Evolutionary conservation across 495 filamentous ascomycete genomes (phyloP).

Genomic region (Aspergillus wentii): DNA sequence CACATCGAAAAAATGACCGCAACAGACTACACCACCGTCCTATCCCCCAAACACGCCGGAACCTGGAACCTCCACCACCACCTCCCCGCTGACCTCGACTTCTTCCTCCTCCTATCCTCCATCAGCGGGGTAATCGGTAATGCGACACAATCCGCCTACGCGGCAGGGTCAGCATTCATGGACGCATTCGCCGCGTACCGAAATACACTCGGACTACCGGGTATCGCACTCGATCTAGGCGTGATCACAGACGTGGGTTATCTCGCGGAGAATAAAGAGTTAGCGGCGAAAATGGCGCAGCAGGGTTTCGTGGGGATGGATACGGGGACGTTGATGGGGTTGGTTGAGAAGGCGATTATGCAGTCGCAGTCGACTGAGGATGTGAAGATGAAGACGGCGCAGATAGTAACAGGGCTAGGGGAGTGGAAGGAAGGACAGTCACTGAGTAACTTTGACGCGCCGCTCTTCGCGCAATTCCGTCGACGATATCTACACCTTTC

Average conservation of each 20-base stretch:
- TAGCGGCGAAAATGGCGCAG: slow-evolving; percentile 17
- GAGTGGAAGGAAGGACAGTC: slow-evolving; percentile 18
- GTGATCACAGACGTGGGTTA: slow-evolving; percentile 53
- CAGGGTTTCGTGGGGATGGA: slow-evolving; percentile 13
- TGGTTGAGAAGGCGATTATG: slow-evolving; percentile 2
- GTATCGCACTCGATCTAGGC: slow-evolving; percentile 50
- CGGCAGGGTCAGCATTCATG: slow-evolving; percentile 40
- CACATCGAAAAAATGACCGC: slow-evolving; percentile 20
- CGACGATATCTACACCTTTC: slow-evolving; percentile 5
- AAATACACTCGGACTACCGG: slow-evolving; percentile 12
- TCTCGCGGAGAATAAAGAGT: slow-evolving; percentile 31
- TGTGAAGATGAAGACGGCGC: slow-evolving; percentile 2
- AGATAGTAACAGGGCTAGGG: slow-evolving; percentile 25
- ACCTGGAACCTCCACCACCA: slow-evolving; percentile 24
- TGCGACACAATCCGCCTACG: slow-evolving; percentile 48
- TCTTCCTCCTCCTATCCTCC: slow-evolving; percentile 48
- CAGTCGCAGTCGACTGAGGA: too few relatives aligned
- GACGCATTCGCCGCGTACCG: slow-evolving; percentile 32
- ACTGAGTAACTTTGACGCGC: slow-evolving; percentile 18
- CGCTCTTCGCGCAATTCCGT: slow-evolving; percentile 21
- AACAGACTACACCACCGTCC: slow-evolving; percentile 17
- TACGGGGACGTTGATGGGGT: background rate
- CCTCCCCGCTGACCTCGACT: slow-evolving; percentile 26
- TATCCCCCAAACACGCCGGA: slow-evolving; percentile 30
- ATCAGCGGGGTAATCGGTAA: slow-evolving; percentile 25